These are phyloP conservation scores for Baorangia bicolor DNA, from an alignment of 768 basidiomycete genomes.

Conservation along the genomic window DNA sequence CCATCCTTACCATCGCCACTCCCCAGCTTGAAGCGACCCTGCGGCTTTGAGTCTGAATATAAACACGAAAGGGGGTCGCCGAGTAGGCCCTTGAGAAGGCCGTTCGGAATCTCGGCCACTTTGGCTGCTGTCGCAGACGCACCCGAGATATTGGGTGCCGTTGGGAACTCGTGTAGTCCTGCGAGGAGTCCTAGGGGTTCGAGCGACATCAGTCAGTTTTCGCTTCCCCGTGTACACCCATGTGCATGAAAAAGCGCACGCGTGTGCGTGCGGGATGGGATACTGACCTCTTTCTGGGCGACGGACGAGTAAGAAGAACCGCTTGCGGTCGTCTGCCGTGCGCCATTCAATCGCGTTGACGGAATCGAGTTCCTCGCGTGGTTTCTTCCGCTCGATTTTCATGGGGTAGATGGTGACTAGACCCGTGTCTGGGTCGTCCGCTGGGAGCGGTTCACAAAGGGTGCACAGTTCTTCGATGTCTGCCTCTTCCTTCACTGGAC, in stretches of 20 bases:
- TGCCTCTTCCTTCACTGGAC: slow-evolving; percentile 15
- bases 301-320: slow-evolving; percentile 75
- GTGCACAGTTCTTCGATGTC: slow-evolving; percentile 82
- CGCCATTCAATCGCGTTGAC: slow-evolving; percentile 88
- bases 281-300: slow-evolving; percentile 77
- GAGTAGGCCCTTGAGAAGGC: slow-evolving; percentile 43
- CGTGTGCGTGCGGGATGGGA: not conserved
- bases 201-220: slow-evolving; percentile 4
- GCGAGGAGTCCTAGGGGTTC: slow-evolving; percentile 73
- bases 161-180: slow-evolving; percentile 87
- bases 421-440: slow-evolving; percentile 12
- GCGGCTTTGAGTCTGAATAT: slow-evolving; percentile 1
- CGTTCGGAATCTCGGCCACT: slow-evolving; percentile 33
- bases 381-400: slow-evolving; percentile 79
- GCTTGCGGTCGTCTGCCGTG: slow-evolving; percentile 33
- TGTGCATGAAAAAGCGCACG: not conserved
- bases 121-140: slow-evolving; percentile 36
- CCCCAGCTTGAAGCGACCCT: not conserved
- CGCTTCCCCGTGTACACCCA: not conserved
- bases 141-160: slow-evolving; percentile 51
- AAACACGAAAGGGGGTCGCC: slow-evolving; percentile 25
- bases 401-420: slow-evolving; percentile 82
- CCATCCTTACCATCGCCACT: not conserved
- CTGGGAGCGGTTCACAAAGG: slow-evolving; percentile 60
- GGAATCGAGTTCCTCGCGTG: slow-evolving; percentile 79